phyloP scores from a whole-genome alignment of 2,329 filamentous ascomycete genomes.

The Ophiostoma fasciatum region DNA sequence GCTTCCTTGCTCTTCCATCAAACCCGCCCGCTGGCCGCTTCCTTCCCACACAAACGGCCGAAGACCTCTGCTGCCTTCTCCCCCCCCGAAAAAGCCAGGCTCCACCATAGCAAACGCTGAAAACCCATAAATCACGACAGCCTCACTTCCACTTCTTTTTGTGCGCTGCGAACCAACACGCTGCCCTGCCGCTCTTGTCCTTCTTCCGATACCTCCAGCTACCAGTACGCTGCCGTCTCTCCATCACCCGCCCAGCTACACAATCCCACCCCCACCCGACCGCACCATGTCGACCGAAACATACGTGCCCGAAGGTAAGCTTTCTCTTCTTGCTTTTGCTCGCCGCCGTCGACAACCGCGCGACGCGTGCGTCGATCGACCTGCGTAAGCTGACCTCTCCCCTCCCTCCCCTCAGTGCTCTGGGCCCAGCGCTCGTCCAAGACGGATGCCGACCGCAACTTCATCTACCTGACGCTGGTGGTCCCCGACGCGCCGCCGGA shows the following conservation, averaged over 20 bases:
- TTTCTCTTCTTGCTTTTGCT: not conserved
- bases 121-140: slow-evolving; percentile 7
- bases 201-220: not conserved
- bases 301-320: slow-evolving; percentile 26
- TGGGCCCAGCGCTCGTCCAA: slow-evolving; percentile 94
- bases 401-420: slow-evolving; percentile 45
- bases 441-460: slow-evolving; percentile 73
- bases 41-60: too few species aligned
- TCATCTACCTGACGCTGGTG: slow-evolving; percentile 82
- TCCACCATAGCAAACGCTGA: slow-evolving; percentile 13
- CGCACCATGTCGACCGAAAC: slow-evolving; percentile 16
- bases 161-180: too few species aligned
- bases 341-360: too few species aligned
- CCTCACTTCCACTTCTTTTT: slow-evolving; percentile 5
- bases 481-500: slow-evolving; percentile 69
- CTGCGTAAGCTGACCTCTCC: too few species aligned
- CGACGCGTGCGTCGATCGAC: too few species aligned
- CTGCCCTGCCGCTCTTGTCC: too few species aligned
- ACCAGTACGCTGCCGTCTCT: not conserved
- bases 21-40: slow-evolving; percentile 3
- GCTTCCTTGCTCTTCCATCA: slow-evolving; percentile 15
- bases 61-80: too few species aligned
- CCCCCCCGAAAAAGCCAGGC: not conserved
- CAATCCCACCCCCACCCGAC: not conserved
- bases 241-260: too few species aligned